Base-by-base conservation (phyloP, 1,284 basidiomycete genomes). In the Cutaneotrichosporon sp. region DNA sequence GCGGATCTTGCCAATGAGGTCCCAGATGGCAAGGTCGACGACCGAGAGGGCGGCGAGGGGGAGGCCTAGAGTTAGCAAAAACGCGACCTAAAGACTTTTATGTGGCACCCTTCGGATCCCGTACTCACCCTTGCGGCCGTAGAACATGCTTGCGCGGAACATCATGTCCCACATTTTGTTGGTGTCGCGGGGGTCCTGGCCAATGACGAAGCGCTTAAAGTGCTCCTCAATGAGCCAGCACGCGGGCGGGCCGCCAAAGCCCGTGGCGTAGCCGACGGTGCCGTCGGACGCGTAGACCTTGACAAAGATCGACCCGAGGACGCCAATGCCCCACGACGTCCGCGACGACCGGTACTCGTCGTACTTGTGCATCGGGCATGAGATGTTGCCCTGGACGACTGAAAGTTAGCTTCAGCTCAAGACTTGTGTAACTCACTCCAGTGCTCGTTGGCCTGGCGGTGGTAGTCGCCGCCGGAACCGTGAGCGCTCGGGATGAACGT, bases 151-250 rank as follows among this genome's bases (percentile, higher is more conserved):
- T 4, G 77, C 75, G 38, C 69, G 60, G 64, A 70, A 74, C 73
- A 75, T 75, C 69, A 76, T 76, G 59, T 77, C 76, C 74, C 75
- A 78, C 44, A 78, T 77, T 65, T 74, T 70, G 67, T 77, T 79
- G 42, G 74, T 77, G 59, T 79, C 76, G 46, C 79, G 66, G 5
- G 79, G 79, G 59, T 80, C 79, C 46, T 76, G 71, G n/a, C 78
- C 79, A 17, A 80, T 53, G 36, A 81, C 70, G 66, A 81, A 80
- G 35, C 80, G 73, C 65, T 77, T 74, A 53, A 79, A 77, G 64
- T 81, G 79, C 62, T 80, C 73, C 56, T 79, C 76, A 57, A 81
- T 79, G 44, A 81, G 71, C 78, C 79, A 81, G 66, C 79, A 80
- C 0, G 79, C 78, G 2, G 80, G 79, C 1, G 79, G 79, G 1